Evolutionary conservation across 805 yeast species (phyloP), one percentile per base, ranked within the genome.

Genomic region (Geotrichum ghanense): DNA sequence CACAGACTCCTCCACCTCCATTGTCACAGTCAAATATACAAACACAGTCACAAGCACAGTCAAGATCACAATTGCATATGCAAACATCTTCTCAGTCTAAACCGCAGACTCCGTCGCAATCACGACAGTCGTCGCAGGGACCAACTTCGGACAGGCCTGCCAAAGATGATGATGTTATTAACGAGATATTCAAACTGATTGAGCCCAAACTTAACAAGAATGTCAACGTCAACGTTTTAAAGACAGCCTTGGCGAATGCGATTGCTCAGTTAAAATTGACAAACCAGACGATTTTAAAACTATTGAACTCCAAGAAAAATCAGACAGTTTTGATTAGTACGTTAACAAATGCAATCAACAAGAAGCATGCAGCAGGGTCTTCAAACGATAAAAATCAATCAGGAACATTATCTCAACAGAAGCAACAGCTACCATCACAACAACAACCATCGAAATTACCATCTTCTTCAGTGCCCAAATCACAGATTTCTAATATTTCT

Each of bases 121-220:
- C 37, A 40, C 17, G 53, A 3, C 17, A 42, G 12, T 17, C 52
- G 12, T 17, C 25, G 6, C 23, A n/a, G 43, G 41, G 40, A 2
- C 19, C 46, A 22, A 17, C 41, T 25, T 43, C 26, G 2, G 35
- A 39, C 4, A 20, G 44, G 3, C 27, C 46, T 3, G 26, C 49
- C 34, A 35, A n/a, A 35, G 22, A n/a, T 19, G 41, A 25, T 9
- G 31, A 9, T 25, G 31, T 25, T 25, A 25, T 25, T 14, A 25
- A 25, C 14, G 31, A 25, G 14, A 25, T 25, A 25, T 25, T 25
- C 9, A 25, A 25, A 14, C 14, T 25, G 31, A 25, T 25, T 25
- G 31, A 25, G 14, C 9, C 9, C 14, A 25, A 25, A 25, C 9
- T 25, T 14, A 25, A 25, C 31, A 25, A 25, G 31, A 25, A 25